phyloP scores from a whole-genome alignment of 2,329 filamentous ascomycete species.

The Aspergillus bombycis region DNA sequence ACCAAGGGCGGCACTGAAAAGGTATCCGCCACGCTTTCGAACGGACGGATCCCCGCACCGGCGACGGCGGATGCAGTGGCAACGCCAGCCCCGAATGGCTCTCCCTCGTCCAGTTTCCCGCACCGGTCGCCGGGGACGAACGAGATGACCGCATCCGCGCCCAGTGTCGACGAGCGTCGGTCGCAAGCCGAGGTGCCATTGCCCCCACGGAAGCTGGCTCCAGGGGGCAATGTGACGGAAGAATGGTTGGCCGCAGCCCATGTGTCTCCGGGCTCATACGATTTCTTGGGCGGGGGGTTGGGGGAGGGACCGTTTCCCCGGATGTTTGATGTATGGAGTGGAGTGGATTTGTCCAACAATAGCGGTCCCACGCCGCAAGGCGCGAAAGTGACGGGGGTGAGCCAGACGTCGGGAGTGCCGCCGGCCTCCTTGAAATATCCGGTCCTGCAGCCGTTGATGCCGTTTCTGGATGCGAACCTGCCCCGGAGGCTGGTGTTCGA shows the following conservation, averaged over 20 bases:
- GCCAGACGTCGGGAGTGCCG: constrained; percentile 48
- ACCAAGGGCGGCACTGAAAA: constrained; percentile 12
- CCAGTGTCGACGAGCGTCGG: constrained; percentile 34
- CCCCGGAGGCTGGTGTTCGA: constrained; percentile 82
- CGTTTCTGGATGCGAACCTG: constrained; percentile 77
- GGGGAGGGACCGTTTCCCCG: constrained; percentile 32
- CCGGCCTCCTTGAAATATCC: constrained; percentile 68
- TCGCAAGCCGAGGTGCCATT: constrained; percentile 26
- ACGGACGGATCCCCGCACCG: neutral
- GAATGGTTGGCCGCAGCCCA: constrained; percentile 38
- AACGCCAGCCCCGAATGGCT: constrained; percentile 26
- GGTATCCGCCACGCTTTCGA: constrained; percentile 6
- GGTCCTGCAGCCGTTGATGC: constrained; percentile 78
- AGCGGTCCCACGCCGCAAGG: constrained; percentile 53
- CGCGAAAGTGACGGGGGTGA: constrained; percentile 60
- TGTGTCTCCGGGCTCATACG: constrained; percentile 38
- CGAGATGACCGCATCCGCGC: constrained; percentile 31
- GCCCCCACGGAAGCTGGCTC: constrained; percentile 22
- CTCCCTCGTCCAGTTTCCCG: constrained; percentile 28
- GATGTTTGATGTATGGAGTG: constrained; percentile 37
- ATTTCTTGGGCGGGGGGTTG: constrained; percentile 28
- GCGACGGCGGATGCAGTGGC: constrained; percentile 12
- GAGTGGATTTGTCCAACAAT: constrained; percentile 29
- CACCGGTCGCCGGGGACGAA: constrained; percentile 35
- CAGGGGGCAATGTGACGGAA: constrained; percentile 32